phyloP scores from a whole-genome alignment of 2,329 filamentous ascomycete species.

The Ophiobolus disseminans region DNA sequence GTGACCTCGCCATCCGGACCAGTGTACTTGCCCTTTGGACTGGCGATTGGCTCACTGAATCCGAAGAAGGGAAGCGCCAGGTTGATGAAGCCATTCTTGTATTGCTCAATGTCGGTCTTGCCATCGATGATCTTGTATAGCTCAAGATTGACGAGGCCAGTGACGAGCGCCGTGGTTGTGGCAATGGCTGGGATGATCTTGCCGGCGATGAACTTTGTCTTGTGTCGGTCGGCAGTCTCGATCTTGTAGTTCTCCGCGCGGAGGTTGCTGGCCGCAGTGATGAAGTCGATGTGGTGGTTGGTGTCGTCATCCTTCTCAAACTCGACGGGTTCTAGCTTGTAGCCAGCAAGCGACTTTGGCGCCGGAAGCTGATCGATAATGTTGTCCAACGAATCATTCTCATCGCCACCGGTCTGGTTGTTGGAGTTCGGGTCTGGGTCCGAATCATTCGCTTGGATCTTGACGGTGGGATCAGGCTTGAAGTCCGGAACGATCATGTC shows the following conservation, averaged over 20 bases:
- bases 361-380: conserved; percentile 77
- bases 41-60: conserved; percentile 95
- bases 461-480: conserved; percentile 84
- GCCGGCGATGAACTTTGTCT: conserved; percentile 99
- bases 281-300: conserved; percentile 99
- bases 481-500: conserved; percentile 97
- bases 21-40: conserved; percentile 89
- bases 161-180: conserved; percentile 94
- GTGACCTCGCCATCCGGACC: conserved; percentile 77
- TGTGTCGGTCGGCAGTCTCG: conserved; percentile 87
- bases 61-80: conserved; percentile 96
- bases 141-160: conserved; percentile 89
- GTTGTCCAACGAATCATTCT: conserved; percentile 76
- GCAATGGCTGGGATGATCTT: conserved; percentile 99
- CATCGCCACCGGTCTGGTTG: conserved; percentile 66
- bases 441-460: conserved; percentile 95
- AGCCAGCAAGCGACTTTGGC: conserved; percentile 81
- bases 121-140: conserved; percentile 96
- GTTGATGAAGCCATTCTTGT: conserved; percentile 99
- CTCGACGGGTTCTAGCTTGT: conserved; percentile 89
- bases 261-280: conserved; percentile 94
- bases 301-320: conserved; percentile 99
- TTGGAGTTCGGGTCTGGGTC: conserved; percentile 92
- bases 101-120: conserved; percentile 96
- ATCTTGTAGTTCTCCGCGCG: conserved; percentile 99